phyloP scores from a whole-genome alignment of 2,329 filamentous ascomycete species.

The Microcera coccophila region DNA sequence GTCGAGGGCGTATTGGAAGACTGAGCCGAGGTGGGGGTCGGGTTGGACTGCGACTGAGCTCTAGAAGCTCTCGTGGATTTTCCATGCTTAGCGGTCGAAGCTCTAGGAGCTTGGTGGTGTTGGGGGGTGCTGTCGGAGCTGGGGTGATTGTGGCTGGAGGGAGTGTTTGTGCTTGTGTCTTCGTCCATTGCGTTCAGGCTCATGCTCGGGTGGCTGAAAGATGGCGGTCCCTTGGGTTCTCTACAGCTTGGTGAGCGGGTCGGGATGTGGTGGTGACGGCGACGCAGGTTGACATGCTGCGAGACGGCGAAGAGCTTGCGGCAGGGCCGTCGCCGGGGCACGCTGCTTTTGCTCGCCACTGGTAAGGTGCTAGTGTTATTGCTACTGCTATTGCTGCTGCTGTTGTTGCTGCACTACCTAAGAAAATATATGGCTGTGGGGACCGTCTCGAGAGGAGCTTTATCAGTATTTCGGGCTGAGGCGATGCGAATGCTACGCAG shows the following conservation, averaged over 20 bases:
- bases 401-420: too few relatives aligned
- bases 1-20: constrained; percentile 27
- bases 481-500: too few relatives aligned
- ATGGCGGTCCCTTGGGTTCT: neutral
- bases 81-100: constrained; percentile 11
- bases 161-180: constrained; percentile 28
- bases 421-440: too few relatives aligned
- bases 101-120: constrained; percentile 12
- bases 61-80: constrained; percentile 11
- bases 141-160: constrained; percentile 27
- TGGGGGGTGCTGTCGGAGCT: constrained; percentile 36
- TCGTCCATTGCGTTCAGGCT: constrained; percentile 29
- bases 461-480: too few relatives aligned
- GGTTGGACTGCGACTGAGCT: constrained; percentile 28
- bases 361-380: too few relatives aligned
- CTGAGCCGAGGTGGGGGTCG: constrained; percentile 27
- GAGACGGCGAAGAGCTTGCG: constrained; percentile 1
- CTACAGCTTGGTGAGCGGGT: constrained; percentile 17
- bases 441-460: too few relatives aligned
- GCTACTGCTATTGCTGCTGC: too few relatives aligned
- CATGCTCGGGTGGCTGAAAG: constrained; percentile 6
- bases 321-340: too few relatives aligned
- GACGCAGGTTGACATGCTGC: constrained; percentile 28
- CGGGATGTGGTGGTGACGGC: constrained; percentile 13
- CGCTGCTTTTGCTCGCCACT: too few relatives aligned